Conservation (phyloP, 768 basidiomycete genomes). For the Stropharia rugosoannulata region DNA sequence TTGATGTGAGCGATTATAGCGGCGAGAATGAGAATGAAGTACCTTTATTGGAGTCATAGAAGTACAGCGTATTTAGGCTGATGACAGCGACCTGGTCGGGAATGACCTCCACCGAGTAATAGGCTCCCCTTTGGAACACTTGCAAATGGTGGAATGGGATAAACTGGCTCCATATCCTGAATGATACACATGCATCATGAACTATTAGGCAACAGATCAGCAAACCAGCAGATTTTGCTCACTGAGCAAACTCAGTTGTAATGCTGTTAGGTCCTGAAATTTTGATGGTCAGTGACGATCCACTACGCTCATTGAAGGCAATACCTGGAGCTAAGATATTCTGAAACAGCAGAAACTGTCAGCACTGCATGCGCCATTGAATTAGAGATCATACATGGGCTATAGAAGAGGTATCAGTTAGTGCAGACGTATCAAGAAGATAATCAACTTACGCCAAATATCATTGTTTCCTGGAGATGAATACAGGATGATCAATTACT, state of each 20-base stretch:
- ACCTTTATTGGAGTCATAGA: slow-evolving; percentile 90
- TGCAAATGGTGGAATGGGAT: slow-evolving; percentile 79
- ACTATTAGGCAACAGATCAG: neutral
- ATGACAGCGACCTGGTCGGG: slow-evolving; percentile 75
- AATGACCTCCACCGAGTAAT: slow-evolving; percentile 79
- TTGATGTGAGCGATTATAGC: slow-evolving; percentile 7
- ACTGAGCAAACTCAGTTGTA: slow-evolving; percentile 70
- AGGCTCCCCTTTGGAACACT: slow-evolving; percentile 86
- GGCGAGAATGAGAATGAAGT: neutral
- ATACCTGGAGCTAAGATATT: slow-evolving; percentile 67
- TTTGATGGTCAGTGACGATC: neutral
- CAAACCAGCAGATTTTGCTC: slow-evolving; percentile 23
- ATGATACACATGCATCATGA: neutral
- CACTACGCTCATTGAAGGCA: neutral
- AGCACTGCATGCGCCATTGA: slow-evolving; percentile 7
- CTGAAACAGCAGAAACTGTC: slow-evolving; percentile 22
- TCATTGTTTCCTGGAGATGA: slow-evolving; percentile 77
- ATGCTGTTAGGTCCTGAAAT: slow-evolving; percentile 63
- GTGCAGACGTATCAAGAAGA: slow-evolving; percentile 12
- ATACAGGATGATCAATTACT: neutral
- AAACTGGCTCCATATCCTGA: slow-evolving; percentile 77
- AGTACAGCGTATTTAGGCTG: slow-evolving; percentile 88
- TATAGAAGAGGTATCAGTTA: slow-evolving; percentile 23
- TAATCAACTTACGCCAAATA: slow-evolving; percentile 69
- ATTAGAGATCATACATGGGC: slow-evolving; percentile 50